Base-by-base conservation (phyloP, 208 protist genomes). In the Lotmaria passim region DNA sequence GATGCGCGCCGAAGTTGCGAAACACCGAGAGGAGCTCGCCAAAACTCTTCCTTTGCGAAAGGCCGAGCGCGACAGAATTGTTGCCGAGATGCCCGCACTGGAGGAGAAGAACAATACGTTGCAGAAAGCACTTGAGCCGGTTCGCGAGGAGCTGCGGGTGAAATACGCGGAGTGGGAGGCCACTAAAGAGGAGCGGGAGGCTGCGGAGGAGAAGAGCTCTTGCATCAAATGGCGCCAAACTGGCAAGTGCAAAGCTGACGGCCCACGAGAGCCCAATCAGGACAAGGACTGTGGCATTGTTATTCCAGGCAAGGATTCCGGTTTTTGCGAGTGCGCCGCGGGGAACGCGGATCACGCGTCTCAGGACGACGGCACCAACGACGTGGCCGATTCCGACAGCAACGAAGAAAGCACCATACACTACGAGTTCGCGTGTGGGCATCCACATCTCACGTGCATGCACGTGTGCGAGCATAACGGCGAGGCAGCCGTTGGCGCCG, bases 241-340 rank as follows among this genome's bases (percentile, higher is more conserved):
- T 44, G 63, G 48, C 11, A 26, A 67, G 11, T 92, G 86, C 75
- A 66, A 66, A 7, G 33, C 56, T 8, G 50, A 73, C 48, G 82
- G 75, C 2, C 60, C 58, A 15, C 38, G 38, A 3, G 62, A 73
- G 41, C 15, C 14, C 7, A 7, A 31, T 14, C 6, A 57, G n/a
- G 84, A 89, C 56, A 81, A 76, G 44, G 57, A 61, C 3, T 94
- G 89, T 67, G 43, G 47, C 7, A 63, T 41, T 11, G 14, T 78
- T 14, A 90, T 94, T 43, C 1, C 23, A 5, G 2, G 24, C 19
- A 36, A n/a, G 38, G 31, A 30, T 15, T 82, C 79, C 3, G 89
- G 89, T 4, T 89, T 72, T 69, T 94, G 89, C 67, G 82, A 86
- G 44, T 94, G 86, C 69, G 28, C 51, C 8, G 8, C 12, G 1